Base-by-base conservation (phyloP, 441 rosid genomes). In the Pelargonium fulgidum region DNA sequence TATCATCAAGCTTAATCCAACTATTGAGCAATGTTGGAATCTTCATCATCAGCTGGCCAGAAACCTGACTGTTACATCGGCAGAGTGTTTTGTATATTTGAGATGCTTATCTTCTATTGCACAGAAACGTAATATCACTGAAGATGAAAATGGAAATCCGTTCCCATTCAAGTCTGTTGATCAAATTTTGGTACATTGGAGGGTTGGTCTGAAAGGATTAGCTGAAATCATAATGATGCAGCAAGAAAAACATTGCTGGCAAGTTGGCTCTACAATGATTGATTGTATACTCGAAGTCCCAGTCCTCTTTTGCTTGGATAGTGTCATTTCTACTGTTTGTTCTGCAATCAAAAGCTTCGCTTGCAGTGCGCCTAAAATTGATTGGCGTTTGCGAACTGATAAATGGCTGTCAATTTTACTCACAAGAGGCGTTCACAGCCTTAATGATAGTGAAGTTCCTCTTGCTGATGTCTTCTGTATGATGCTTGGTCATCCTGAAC, bases 341-440 rank as follows among this genome's bases (percentile, higher is more conserved):
- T 75, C 76, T 41, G 86, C 82, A 16, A 78, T 91, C 16, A 81
- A 78, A 71, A 79, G 22, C 39, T 83, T 85, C 66, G 78, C 86
- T 52, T 73, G 77, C 70, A 75, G 78, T 76, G 97, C 95, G 66
- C 95, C 95, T 19, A 91, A 85, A 79, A 71, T 89, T 67, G 72
- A 84, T 59, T 91, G 88, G 95, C 97, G 95, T 68, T 64, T 89
- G 76, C 89, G 75, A 64, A 79, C 86, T 80, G 91, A 87, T 79
- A 85, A 86, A 81, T 91, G 93, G 95, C 72, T 91, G 75, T 79
- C 87, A 17, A 64, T 50, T 41, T 77, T 85, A 69, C 77, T 82
- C 69, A 68, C 68, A 14, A 83, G 90, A 78, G 87, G 84, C 70
- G 68, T 75, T 59, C 84, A 75, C 82, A 72, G 77, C 42, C 82